Evolutionary conservation across 495 filamentous ascomycete genomes (phyloP).

Genomic region (Xylaria sp.): DNA sequence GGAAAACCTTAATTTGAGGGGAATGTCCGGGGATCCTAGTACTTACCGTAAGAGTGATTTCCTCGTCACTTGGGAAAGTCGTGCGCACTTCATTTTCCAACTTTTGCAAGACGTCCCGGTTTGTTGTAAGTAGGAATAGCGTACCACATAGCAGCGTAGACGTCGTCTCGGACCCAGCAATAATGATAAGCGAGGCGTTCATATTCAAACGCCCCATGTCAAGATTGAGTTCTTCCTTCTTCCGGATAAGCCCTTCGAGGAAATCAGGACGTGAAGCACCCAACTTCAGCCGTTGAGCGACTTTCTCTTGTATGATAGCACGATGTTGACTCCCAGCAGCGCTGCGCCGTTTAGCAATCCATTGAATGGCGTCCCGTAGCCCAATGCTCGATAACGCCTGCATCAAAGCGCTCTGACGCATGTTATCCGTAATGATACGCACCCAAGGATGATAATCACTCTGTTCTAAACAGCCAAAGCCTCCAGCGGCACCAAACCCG

Average conservation of each 20-base stretch:
- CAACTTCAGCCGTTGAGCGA: constrained; percentile 43
- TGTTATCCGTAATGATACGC: constrained; percentile 43
- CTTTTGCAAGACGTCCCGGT: constrained; percentile 46
- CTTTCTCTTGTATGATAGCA: constrained; percentile 37
- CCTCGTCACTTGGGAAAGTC: constrained; percentile 47
- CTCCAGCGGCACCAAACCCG: constrained; percentile 57
- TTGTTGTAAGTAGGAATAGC: constrained; percentile 53
- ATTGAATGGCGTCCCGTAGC: constrained; percentile 25
- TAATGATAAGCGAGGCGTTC: constrained; percentile 39
- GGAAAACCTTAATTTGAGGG: not conserved
- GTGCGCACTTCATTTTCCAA: constrained; percentile 54
- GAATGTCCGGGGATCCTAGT: not conserved
- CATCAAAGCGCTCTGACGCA: constrained; percentile 37
- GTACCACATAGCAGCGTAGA: constrained; percentile 54
- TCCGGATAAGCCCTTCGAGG: constrained; percentile 47
- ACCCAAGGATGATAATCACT: constrained; percentile 55
- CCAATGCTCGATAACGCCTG: constrained; percentile 31
- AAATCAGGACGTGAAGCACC: constrained; percentile 46
- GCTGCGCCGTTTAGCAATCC: constrained; percentile 9
- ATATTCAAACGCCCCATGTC: constrained; percentile 31
- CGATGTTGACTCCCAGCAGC: constrained; percentile 36
- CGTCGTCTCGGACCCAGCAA: constrained; percentile 61
- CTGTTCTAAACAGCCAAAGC: constrained; percentile 55
- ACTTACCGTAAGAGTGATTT: constrained; percentile 48
- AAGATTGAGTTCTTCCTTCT: constrained; percentile 39